Conservation (phyloP, 2,329 filamentous ascomycete genomes). For the Gliomastix tumulicola region DNA sequence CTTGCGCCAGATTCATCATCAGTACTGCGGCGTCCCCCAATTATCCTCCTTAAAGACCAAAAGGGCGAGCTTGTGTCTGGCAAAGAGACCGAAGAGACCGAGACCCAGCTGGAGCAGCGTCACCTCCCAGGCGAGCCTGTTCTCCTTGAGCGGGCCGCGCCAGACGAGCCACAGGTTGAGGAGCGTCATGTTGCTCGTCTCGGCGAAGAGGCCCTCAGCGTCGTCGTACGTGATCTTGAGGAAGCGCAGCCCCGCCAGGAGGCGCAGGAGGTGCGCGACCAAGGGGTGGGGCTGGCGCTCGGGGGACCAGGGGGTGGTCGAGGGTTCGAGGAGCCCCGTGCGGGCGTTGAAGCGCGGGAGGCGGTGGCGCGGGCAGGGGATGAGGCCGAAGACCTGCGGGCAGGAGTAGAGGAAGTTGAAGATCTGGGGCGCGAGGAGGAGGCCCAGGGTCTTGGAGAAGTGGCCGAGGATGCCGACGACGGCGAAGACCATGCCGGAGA, state of each 20-base stretch:
- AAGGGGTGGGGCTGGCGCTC: slow-evolving; percentile 61
- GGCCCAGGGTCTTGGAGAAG: slow-evolving; percentile 92
- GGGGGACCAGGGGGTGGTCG: slow-evolving; percentile 66
- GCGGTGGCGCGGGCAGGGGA: slow-evolving; percentile 89
- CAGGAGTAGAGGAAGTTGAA: slow-evolving; percentile 95
- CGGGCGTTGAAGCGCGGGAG: slow-evolving; percentile 82
- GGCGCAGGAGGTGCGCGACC: slow-evolving; percentile 56
- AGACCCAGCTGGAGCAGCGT: slow-evolving; percentile 68
- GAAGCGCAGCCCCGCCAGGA: slow-evolving; percentile 63
- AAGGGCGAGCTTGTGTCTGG: slow-evolving; percentile 78
- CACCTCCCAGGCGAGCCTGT: slow-evolving; percentile 73
- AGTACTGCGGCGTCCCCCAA: slow-evolving; percentile 32
- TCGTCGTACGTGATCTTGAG: slow-evolving; percentile 61
- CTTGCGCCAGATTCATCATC: too few relatives aligned
- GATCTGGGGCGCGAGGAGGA: slow-evolving; percentile 87
- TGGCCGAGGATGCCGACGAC: slow-evolving; percentile 95
- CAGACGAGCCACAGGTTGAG: slow-evolving; percentile 95
- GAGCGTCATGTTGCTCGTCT: slow-evolving; percentile 86
- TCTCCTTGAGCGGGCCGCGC: slow-evolving; percentile 86
- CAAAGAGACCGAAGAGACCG: slow-evolving; percentile 77
- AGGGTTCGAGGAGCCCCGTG: slow-evolving; percentile 80
- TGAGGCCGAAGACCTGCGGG: slow-evolving; percentile 82
- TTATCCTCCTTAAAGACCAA: slow-evolving; percentile 92
- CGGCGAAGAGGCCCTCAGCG: slow-evolving; percentile 61
- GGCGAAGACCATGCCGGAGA: slow-evolving; percentile 97